Evolutionary conservation across 2,329 filamentous ascomycete species (phyloP).

Genomic region (Cryphonectria nitschkei): DNA sequence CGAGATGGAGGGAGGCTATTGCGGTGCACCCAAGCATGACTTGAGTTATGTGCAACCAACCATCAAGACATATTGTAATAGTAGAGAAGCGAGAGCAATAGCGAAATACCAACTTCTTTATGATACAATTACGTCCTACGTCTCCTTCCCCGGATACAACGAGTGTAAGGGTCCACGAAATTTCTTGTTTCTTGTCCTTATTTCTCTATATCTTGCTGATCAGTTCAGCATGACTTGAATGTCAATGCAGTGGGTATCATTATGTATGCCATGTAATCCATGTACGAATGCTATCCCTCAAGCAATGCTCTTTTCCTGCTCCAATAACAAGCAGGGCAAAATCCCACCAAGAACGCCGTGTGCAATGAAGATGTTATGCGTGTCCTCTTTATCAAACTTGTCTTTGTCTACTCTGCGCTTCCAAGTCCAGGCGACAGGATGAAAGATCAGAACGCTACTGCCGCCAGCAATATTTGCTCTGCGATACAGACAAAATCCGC

Average conservation of each 20-base stretch:
- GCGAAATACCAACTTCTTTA: background rate
- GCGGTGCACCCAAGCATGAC: background rate
- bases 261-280: constrained; percentile 15
- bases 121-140: background rate
- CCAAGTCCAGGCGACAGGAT: background rate
- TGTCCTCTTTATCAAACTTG: background rate
- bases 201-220: background rate
- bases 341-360: background rate
- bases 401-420: background rate
- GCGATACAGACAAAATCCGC: background rate
- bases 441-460: background rate
- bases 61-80: background rate
- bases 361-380: background rate
- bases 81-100: background rate
- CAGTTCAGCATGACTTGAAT: background rate
- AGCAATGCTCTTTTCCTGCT: background rate
- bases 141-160: background rate
- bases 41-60: background rate
- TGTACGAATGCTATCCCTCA: background rate
- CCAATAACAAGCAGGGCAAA: background rate
- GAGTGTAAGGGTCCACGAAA: too few relatives aligned
- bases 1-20: background rate
- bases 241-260: constrained; percentile 12
- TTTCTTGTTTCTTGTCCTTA: background rate
- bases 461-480: background rate